Base-by-base conservation (phyloP, 2,329 filamentous ascomycete genomes). In the Triangularia setosa region DNA sequence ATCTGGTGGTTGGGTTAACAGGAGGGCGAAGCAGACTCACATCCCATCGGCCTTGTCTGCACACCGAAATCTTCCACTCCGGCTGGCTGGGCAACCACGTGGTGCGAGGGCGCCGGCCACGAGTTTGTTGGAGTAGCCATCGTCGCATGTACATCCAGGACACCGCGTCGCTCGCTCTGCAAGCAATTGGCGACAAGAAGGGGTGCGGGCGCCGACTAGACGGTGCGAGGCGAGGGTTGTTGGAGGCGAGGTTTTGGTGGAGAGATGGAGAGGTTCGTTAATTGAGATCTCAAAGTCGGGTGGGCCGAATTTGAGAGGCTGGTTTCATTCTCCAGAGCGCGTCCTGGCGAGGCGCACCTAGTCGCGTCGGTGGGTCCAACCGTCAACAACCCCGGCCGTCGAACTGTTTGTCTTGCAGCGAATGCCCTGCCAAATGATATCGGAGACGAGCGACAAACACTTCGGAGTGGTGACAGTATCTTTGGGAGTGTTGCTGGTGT, bases 1-100 rank as follows among this genome's bases (percentile, higher is more conserved):
- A 59, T 69, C 64, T 69, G 69, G 65, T n/a, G 44, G 58, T 35
- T n/a, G 25, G 40, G 21, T 6, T 25, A 16, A 53, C 2, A 23
- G 28, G 54, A 21, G 57, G 48, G 55, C 24, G 5, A 23, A 11
- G 35, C 24, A 28, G 27, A 70, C 75, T 70, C 69, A 76, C 75
- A 68, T 68, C 73, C 73, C 75, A 76, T 76, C 3, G 73, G 70
- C 68, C 74, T 71, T 56, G 69, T 64, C 64, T 75, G 74, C 57
- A 74, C 53, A 63, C 70, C 70, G 64, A 67, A 67, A 30, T 75
- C 74, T 40, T 74, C 73, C 18, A 53, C 64, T 25, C 66, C 65
- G 12, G 56, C 60, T 35, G 64, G 66, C 65, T 69, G 68, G 24
- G 65, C 57, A 35, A 67, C 35, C 16, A 64, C 58, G 35, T 69